Percentiles rank a stretch among this genome's conserved stretches.
phyloP scores from a whole-genome alignment of 1,284 basidiomycete species.

The Sporisorium iseilematis-ciliati region DNA sequence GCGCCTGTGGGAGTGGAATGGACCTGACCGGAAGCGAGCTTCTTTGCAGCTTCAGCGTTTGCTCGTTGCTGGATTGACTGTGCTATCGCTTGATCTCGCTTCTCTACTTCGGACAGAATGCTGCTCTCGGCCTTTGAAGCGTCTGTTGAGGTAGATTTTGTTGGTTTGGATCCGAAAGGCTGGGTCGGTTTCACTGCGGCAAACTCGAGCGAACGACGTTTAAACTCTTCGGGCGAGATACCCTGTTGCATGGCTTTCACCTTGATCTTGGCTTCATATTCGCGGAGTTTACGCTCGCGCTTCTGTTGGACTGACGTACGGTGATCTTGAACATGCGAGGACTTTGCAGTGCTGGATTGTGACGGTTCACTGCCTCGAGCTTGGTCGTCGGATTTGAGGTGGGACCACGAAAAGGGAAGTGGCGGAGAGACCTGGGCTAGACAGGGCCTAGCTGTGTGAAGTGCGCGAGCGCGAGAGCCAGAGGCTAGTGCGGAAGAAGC shows the following conservation, averaged over 20 bases:
- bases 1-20: constrained; percentile 39
- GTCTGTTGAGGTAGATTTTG: background rate
- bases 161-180: background rate
- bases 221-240: constrained; percentile 52
- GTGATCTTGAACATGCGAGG: constrained; percentile 17
- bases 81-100: constrained; percentile 45
- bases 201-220: constrained; percentile 25
- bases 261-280: constrained; percentile 62
- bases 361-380: constrained; percentile 6
- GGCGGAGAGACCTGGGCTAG: constrained; percentile 38
- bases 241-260: constrained; percentile 62
- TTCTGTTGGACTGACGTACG: constrained; percentile 39
- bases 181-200: constrained; percentile 18
- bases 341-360: background rate
- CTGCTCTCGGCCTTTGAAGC: background rate
- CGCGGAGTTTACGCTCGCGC: constrained; percentile 54
- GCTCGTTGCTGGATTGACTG: constrained; percentile 39
- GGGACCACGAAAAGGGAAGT: constrained; percentile 42
- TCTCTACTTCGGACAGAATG: constrained; percentile 36
- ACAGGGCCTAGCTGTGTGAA: constrained; percentile 20
- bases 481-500: constrained; percentile 11
- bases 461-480: constrained; percentile 13
- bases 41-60: constrained; percentile 46
- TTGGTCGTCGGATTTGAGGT: constrained; percentile 31
- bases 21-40: constrained; percentile 42